These are phyloP conservation scores for Zangia roseola DNA, from an alignment of 768 basidiomycete species.

Conservation along the genomic window DNA sequence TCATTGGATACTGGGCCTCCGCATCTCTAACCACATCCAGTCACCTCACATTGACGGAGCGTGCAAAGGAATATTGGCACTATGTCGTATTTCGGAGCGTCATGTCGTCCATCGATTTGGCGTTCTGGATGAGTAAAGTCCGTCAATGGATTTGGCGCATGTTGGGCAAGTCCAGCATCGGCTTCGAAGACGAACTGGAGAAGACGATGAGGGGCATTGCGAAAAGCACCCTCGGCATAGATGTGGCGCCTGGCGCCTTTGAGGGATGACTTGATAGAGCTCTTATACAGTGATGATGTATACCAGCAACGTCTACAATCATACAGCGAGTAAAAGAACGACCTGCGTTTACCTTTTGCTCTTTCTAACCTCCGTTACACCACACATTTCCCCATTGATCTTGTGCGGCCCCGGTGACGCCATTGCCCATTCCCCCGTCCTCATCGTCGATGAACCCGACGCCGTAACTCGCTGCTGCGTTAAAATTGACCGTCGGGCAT, in stretches of 20 bases:
- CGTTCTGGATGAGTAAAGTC: conserved; percentile 63
- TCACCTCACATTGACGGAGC: conserved; percentile 40
- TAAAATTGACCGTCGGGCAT: conserved; percentile 63
- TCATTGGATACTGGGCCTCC: conserved; percentile 83
- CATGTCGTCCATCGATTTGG: conserved; percentile 68
- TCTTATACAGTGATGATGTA: neutral
- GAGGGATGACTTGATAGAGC: conserved; percentile 35
- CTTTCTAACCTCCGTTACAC: conserved; percentile 51
- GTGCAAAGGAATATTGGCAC: conserved; percentile 52
- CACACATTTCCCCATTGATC: conserved; percentile 77
- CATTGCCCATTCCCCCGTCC: conserved; percentile 45
- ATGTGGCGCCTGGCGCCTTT: conserved; percentile 60
- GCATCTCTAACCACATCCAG: conserved; percentile 52
- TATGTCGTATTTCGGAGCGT: conserved; percentile 62
- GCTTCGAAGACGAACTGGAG: conserved; percentile 85
- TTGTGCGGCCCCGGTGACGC: conserved; percentile 52
- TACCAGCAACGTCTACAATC: neutral
- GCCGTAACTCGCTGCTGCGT: conserved; percentile 69
- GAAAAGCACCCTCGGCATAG: conserved; percentile 76
- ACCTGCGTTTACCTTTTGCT: neutral
- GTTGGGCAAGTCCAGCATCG: conserved; percentile 42
- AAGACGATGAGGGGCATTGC: conserved; percentile 70
- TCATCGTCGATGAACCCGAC: conserved; percentile 69
- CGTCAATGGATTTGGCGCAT: conserved; percentile 45
- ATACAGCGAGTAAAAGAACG: neutral